phyloP scores from a whole-genome alignment of 225 moss, liverwort and hornwort species.

The Ulota crispa region DNA sequence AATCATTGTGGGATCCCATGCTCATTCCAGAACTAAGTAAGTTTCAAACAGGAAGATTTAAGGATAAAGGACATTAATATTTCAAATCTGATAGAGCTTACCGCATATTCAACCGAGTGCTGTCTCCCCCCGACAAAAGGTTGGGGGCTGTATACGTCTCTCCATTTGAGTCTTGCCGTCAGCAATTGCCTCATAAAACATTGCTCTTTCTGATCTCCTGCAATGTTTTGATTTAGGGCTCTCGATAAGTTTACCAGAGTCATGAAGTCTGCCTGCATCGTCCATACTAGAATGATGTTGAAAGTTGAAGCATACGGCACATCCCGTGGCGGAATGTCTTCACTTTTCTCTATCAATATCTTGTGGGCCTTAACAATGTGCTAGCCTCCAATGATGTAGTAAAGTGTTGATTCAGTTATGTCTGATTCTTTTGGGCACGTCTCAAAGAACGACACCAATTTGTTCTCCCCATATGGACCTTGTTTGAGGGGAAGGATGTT shows the following conservation, averaged over 20 bases:
- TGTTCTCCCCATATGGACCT: too few species aligned
- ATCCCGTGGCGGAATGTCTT: fast-evolving
- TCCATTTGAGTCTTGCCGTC: neutral
- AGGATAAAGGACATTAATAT: fast-evolving
- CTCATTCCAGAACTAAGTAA: too few species aligned
- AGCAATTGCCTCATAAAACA: too few species aligned
- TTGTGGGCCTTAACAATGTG: neutral
- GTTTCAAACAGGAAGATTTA: fast-evolving
- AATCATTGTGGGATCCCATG: too few species aligned
- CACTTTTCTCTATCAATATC: neutral
- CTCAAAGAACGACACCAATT: neutral
- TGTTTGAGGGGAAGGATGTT: neutral
- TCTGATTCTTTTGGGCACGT: neutral
- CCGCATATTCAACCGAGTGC: too few species aligned
- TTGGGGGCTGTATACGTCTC: too few species aligned
- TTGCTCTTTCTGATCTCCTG: neutral
- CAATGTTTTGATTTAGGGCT: neutral
- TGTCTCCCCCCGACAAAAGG: too few species aligned
- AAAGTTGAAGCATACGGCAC: neutral
- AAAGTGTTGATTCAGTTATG: neutral
- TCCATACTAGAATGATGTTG: neutral
- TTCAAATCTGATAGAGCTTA: too few species aligned
- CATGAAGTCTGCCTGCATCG: fast-evolving
- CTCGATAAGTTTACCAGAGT: neutral
- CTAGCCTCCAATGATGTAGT: neutral